These are phyloP conservation scores for Sporothrix brasiliensis DNA, from an alignment of 2,329 filamentous ascomycete species.

Conservation along the genomic window DNA sequence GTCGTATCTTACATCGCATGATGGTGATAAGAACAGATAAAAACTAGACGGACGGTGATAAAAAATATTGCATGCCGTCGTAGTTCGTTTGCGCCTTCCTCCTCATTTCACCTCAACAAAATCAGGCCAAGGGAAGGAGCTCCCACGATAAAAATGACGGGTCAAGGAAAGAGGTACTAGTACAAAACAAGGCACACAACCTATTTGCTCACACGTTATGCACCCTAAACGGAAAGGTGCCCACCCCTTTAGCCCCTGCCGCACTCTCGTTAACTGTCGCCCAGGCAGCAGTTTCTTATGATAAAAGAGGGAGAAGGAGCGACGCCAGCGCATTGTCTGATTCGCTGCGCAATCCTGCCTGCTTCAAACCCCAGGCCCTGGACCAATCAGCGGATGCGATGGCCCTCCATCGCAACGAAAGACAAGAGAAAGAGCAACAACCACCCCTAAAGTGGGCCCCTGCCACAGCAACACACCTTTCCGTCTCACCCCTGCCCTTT, in stretches of 20 bases:
- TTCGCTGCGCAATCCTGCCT: constrained; percentile 29
- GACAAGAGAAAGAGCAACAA: not conserved
- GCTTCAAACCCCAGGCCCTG: not conserved
- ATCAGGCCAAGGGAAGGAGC: constrained; percentile 3
- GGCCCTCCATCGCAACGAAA: constrained; percentile 26
- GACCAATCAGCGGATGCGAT: constrained; percentile 28
- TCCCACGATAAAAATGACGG: not conserved
- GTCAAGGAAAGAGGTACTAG: constrained; percentile 4
- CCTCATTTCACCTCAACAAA: not conserved
- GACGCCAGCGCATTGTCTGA: constrained; percentile 21
- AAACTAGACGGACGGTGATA: not conserved
- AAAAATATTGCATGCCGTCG: no score
- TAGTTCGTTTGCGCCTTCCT: not conserved
- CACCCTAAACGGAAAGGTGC: constrained; percentile 13
- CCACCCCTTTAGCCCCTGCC: not conserved
- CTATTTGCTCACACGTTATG: constrained; percentile 1
- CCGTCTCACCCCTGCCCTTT: not conserved
- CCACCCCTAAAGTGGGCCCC: constrained; percentile 21
- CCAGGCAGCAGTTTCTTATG: constrained; percentile 26
- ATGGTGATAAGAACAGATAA: no score
- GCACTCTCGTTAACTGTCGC: not conserved
- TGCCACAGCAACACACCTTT: constrained; percentile 21
- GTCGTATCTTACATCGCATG: no score
- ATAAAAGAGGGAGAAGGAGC: not conserved
- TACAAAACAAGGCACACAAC: constrained; percentile 6